These are phyloP conservation scores for Begonia loranthoides DNA, from an alignment of 306 rosid species.

Conservation along the genomic window DNA sequence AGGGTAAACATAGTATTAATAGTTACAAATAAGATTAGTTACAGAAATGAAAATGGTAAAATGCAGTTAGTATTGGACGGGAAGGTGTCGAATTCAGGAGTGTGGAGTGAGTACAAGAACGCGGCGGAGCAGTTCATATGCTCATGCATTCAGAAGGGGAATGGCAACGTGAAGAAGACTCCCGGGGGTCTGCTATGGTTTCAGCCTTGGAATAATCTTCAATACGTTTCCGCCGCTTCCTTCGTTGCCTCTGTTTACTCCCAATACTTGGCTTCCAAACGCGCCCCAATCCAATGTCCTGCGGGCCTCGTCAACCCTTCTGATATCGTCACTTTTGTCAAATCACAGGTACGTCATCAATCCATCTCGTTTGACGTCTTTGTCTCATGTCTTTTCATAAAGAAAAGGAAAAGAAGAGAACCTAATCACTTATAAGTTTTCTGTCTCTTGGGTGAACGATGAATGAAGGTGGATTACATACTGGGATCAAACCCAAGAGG, in stretches of 20 bases:
- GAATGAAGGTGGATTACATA: constrained; percentile 36
- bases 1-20: no score
- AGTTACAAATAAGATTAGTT: no score
- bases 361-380: no score
- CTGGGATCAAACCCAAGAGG: constrained; percentile 43
- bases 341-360: constrained; percentile 50
- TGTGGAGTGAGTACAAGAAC: constrained; percentile 27
- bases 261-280: constrained; percentile 19
- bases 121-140: constrained; percentile 48
- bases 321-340: constrained; percentile 22
- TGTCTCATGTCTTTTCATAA: not conserved
- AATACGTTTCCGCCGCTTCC: constrained; percentile 37
- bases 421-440: not conserved
- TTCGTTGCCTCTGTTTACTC: constrained; percentile 30
- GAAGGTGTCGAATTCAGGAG: constrained; percentile 11
- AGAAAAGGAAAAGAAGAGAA: no score
- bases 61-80: constrained; percentile 42
- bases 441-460: not conserved
- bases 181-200: constrained; percentile 43
- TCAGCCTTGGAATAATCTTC: constrained; percentile 32
- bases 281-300: constrained; percentile 12
- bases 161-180: constrained; percentile 20
- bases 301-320: constrained; percentile 15
- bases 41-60: no score
- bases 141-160: constrained; percentile 29